Base-by-base conservation (phyloP, 2,329 filamentous ascomycete species). In the Apiospora saccharicola region DNA sequence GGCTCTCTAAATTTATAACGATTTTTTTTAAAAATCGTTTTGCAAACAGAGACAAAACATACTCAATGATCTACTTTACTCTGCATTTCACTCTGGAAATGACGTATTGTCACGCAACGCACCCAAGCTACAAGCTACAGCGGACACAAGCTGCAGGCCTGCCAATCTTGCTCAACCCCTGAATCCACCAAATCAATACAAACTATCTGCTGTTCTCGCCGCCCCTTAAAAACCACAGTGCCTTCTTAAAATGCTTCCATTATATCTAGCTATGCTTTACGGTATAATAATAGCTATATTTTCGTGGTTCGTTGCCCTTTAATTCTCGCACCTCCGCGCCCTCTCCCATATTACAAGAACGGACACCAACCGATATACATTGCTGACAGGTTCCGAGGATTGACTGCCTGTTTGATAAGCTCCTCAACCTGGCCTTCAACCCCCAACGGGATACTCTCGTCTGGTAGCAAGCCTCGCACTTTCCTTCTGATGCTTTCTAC, bases 351-450 rank as follows among this genome's bases (percentile, higher is more conserved):
- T 26, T 80, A 90, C 77, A 90, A 80, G 77, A 90, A 90, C 30
- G 89, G 86, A 79, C 88, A 90, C 96, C 96, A 98, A 26, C 96
- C 96, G 83, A 98, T 98, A 83, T 98, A 99, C 97, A 99, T 99
- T 51, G 91, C 90, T 24, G 94, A 90, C 82, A 99, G 82, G 81
- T 96, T 97, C 79, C 85, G 89, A 72, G 92, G 90, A 81, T 95
- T 91, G 30, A 92, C 93, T 46, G 97, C 96, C 84, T 96, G 92
- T 80, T 92, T 90, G 77, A 99, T 96, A 82, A 99, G 83, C 82
- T 97, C 94, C 81, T 98, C 94, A n/a, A 98, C 96, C 85, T 99
- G 96, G 0, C 97, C 96, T 82, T 98, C 96, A 1, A 98, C 95
- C 41, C 95, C 95, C 74, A 99, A 85, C 61, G 96, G 96, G 71